Percentiles rank a stretch among this genome's conserved stretches.
Evolutionary conservation across 352 stramenopile species (phyloP).

Genomic region (Phytophthora melonis): DNA sequence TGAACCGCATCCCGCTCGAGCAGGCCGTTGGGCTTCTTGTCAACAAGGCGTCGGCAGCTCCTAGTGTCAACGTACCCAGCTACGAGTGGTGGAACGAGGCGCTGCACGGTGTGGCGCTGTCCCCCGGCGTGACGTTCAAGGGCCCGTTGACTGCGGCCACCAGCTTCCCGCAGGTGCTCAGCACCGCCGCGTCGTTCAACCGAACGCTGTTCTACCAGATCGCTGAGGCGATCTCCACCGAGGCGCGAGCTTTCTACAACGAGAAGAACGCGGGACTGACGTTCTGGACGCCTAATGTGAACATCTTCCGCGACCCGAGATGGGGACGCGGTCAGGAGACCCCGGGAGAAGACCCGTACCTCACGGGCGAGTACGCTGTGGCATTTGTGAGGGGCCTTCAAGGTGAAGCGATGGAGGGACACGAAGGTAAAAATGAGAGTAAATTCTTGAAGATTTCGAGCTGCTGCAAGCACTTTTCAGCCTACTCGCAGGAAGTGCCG

Average conservation of each 20-base stretch:
- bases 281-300: constrained; percentile 95
- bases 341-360: constrained; percentile 91
- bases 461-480: constrained; percentile 94
- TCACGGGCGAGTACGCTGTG: constrained; percentile 87
- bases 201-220: constrained; percentile 82
- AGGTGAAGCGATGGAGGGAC: constrained; percentile 54
- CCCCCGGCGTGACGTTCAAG: constrained; percentile 69
- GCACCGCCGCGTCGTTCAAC: constrained; percentile 87
- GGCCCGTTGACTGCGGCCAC: constrained; percentile 74
- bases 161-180: constrained; percentile 90
- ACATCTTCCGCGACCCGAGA: constrained; percentile 93
- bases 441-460: constrained; percentile 83
- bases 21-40: constrained; percentile 78
- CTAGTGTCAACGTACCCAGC: constrained; percentile 49
- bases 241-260: constrained; percentile 88
- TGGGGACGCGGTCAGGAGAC: constrained; percentile 93
- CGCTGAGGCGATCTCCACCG: constrained; percentile 82
- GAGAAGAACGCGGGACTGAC: constrained; percentile 80
- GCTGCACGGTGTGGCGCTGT: constrained; percentile 87
- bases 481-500: constrained; percentile 87
- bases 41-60: constrained; percentile 57
- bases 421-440: neutral
- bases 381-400: constrained; percentile 90
- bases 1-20: constrained; percentile 66
- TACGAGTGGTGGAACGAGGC: constrained; percentile 93